phyloP scores from a whole-genome alignment of 495 filamentous ascomycete genomes.

The Penicillium coprophilum region DNA sequence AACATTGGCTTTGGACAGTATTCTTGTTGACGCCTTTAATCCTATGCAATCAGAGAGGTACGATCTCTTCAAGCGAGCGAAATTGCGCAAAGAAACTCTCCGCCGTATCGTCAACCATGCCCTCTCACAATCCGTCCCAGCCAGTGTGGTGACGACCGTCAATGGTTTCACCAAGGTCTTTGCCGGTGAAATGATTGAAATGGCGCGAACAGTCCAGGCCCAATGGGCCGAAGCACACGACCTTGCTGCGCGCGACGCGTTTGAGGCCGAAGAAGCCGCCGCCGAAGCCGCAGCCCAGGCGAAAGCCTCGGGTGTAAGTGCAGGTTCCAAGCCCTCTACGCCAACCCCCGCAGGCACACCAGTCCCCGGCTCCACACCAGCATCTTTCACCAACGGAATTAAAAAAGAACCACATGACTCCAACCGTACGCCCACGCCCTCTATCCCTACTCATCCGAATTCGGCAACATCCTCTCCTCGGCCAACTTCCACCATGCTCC shows the following conservation, averaged over 20 bases:
- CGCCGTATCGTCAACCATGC: slow-evolving; percentile 81
- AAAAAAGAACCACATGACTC: slow-evolving; percentile 28
- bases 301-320: slow-evolving; percentile 27
- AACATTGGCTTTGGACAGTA: slow-evolving; percentile 35
- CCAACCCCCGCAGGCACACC: slow-evolving; percentile 23
- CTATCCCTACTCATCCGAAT: slow-evolving; percentile 11
- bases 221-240: slow-evolving; percentile 67
- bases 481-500: slow-evolving; percentile 16
- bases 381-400: slow-evolving; percentile 19
- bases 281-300: slow-evolving; percentile 44
- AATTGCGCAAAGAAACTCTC: slow-evolving; percentile 62
- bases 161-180: slow-evolving; percentile 82
- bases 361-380: slow-evolving; percentile 1
- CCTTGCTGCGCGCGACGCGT: slow-evolving; percentile 34
- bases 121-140: slow-evolving; percentile 81
- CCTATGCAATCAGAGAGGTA: slow-evolving; percentile 68
- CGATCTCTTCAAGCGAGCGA: slow-evolving; percentile 68
- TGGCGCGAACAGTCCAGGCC: slow-evolving; percentile 71
- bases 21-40: slow-evolving; percentile 70
- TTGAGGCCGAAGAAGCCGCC: slow-evolving; percentile 35
- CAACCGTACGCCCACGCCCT: slow-evolving; percentile 18
- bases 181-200: slow-evolving; percentile 78
- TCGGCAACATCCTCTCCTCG: neutral
- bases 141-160: slow-evolving; percentile 74
- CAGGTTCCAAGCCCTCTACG: slow-evolving; percentile 19